Conservation (phyloP, 1,284 basidiomycete species). For the Cryptococcus neoformans region DNA sequence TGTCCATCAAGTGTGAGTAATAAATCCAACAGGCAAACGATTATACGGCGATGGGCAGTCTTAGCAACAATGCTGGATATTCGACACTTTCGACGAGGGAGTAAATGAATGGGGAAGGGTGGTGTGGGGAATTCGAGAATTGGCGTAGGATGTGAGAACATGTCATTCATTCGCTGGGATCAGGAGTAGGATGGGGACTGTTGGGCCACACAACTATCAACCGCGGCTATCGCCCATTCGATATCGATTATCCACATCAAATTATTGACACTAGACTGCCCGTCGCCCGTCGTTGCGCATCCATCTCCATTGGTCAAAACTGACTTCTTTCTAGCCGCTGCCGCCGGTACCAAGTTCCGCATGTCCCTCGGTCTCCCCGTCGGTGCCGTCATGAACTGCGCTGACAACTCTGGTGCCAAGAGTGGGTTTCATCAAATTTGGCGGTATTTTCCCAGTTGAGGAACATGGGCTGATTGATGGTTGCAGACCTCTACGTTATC, state of each 20-base stretch:
- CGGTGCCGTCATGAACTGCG: slow-evolving; percentile 98
- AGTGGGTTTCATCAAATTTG: slow-evolving; percentile 46
- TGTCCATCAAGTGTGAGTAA: slow-evolving; percentile 43
- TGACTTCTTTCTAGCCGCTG: slow-evolving; percentile 38
- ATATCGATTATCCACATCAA: too few relatives aligned
- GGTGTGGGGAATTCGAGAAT: slow-evolving; percentile 14
- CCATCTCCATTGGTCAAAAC: background rate
- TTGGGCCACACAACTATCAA: too few relatives aligned
- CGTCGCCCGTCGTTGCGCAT: too few relatives aligned
- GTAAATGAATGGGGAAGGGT: background rate
- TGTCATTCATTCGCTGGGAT: background rate
- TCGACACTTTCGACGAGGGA: background rate
- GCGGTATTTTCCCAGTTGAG: background rate
- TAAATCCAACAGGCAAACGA: background rate
- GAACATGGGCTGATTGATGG: background rate
- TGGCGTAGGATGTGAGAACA: background rate
- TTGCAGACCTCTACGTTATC: slow-evolving; percentile 51
- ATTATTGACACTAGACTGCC: too few relatives aligned
- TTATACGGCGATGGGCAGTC: background rate
- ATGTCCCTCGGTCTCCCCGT: slow-evolving; percentile 93
- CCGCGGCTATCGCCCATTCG: too few relatives aligned
- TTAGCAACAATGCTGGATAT: background rate
- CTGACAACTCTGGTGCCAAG: slow-evolving; percentile 99
- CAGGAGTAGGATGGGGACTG: too few relatives aligned
- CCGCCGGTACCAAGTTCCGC: slow-evolving; percentile 92